Base-by-base conservation (phyloP, 2,329 filamentous ascomycete genomes). In the Aspergillus alliaceus region DNA sequence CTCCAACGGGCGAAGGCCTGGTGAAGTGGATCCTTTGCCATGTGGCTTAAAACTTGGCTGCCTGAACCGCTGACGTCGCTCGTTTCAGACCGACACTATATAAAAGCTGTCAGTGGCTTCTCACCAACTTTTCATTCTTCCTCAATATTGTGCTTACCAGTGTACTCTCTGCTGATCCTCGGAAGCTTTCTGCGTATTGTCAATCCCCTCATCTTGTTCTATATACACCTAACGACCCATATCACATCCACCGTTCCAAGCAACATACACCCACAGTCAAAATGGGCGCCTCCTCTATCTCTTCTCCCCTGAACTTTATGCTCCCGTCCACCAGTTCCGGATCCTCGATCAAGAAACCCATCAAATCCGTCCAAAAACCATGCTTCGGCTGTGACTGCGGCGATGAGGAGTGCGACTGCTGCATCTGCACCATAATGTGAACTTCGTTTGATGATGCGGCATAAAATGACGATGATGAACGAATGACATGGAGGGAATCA, bases 311-410 rank as follows among this genome's bases (percentile, higher is more conserved):
- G 51, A 68, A 75, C 66, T 67, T 57, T 42, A 71, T 64, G 29
- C 69, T 75, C 20, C 73, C 73, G 3, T 71, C 71, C n/a, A 69
- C 67, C 12, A 62, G 67, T 34, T 71, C 72, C 20, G 69, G 69
- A 14, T 65, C 72, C 18, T 72, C 72, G 0, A 66, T 76, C 51
- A 70, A 65, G 46, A 74, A 73, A 52, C 73, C 74, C 15, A 73
- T 76, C 60, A 74, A 76, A 58, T 58, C 66, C 2, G 69, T 72
- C 4, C 70, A 72, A 8, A 77, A 75, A 57, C 74, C 74, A 8
- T 77, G 74, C 48, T 76, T 77, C 53, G 73, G 74, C 3, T 77
- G 74, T 51, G 74, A 75, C 44, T 77, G 74, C 29, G 73, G 74
- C 6, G 74, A 73, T 58, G 73, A 75, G 48, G 73, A 74, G 35